These are phyloP conservation scores for Trichoderma sp. DNA, from an alignment of 2,329 filamentous ascomycete species.

Conservation along the genomic window DNA sequence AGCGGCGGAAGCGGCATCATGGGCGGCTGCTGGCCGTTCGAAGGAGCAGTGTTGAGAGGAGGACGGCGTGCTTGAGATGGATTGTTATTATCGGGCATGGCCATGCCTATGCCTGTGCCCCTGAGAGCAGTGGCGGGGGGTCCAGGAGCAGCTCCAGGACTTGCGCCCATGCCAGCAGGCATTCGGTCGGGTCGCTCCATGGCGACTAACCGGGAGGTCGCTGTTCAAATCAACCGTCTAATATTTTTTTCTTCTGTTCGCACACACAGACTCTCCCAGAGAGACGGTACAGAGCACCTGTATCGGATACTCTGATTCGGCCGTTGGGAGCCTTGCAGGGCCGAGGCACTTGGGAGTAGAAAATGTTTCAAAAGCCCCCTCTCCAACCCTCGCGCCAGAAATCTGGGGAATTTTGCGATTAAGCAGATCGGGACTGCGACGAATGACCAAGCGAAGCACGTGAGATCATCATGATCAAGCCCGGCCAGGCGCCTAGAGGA, in stretches of 20 bases:
- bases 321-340: constrained; percentile 16
- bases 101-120: constrained; percentile 31
- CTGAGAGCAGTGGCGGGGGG: constrained; percentile 32
- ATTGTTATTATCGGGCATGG: constrained; percentile 46
- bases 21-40: constrained; percentile 43
- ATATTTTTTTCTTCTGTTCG: background rate
- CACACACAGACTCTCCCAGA: background rate
- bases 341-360: constrained; percentile 20
- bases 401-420: constrained; percentile 25
- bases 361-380: constrained; percentile 36
- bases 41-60: constrained; percentile 41
- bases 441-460: constrained; percentile 27
- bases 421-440: constrained; percentile 36
- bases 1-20: constrained; percentile 46
- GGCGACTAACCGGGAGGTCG: constrained; percentile 27
- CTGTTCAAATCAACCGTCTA: background rate
- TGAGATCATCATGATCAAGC: constrained; percentile 35
- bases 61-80: constrained; percentile 42
- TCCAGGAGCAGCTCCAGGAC: constrained; percentile 19
- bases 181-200: constrained; percentile 41
- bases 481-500: background rate
- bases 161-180: constrained; percentile 26
- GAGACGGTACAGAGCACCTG: background rate
- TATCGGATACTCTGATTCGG: background rate
- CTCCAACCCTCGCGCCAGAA: constrained; percentile 23